A percentile compares a stretch with the other conserved stretches of the same genome.
These are phyloP conservation scores for Trichosporon sp. DNA, from an alignment of 1,284 basidiomycete species.

Conservation along the genomic window DNA sequence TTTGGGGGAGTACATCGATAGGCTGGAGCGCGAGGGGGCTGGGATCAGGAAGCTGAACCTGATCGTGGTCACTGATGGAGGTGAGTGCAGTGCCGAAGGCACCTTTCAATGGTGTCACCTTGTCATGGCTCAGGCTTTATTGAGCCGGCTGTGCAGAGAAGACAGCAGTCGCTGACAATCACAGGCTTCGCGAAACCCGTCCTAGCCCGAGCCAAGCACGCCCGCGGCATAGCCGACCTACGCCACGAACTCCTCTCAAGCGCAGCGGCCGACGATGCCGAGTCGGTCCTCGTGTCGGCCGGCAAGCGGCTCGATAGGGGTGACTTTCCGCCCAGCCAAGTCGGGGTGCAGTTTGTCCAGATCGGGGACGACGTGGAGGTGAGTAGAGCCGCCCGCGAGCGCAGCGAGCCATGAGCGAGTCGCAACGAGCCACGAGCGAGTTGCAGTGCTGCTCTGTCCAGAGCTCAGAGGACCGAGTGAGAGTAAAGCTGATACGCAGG, in stretches of 20 bases:
- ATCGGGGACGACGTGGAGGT: constrained; percentile 41
- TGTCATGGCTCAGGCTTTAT: too few relatives aligned
- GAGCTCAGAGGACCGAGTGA: neutral
- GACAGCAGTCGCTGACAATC: constrained; percentile 4
- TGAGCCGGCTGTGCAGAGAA: neutral
- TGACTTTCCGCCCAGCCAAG: constrained; percentile 44
- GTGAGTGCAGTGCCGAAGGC: constrained; percentile 2
- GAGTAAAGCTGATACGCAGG: constrained; percentile 15
- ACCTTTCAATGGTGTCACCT: neutral
- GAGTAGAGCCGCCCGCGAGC: constrained; percentile 9
- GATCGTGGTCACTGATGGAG: constrained; percentile 41
- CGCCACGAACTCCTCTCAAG: constrained; percentile 16
- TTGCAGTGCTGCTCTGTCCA: neutral
- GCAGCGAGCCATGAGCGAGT: neutral
- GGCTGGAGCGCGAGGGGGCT: constrained; percentile 27
- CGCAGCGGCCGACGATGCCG: constrained; percentile 39
- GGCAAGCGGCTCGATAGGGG: constrained; percentile 44
- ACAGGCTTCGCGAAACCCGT: constrained; percentile 30
- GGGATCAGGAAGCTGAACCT: constrained; percentile 31
- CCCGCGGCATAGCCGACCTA: constrained; percentile 4
- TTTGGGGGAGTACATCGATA: constrained; percentile 41
- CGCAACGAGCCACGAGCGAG: too few relatives aligned
- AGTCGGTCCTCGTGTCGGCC: constrained; percentile 30
- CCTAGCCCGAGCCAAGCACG: constrained; percentile 14
- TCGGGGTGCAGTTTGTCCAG: constrained; percentile 49